Conservation (phyloP, 306 rosid species). For the Lathyrus oleraceus region DNA sequence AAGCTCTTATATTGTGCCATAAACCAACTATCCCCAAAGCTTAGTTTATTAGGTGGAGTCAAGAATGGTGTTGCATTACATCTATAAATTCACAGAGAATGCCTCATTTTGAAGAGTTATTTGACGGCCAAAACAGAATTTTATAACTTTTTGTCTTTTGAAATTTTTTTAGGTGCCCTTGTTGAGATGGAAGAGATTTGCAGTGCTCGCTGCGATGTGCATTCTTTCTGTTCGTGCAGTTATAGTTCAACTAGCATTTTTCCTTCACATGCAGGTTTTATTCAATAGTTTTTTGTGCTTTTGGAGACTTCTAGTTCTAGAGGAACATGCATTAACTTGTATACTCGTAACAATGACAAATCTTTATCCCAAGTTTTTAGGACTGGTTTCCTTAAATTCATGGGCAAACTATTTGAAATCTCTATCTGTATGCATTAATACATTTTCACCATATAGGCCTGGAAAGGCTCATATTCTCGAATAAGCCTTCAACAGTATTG, state of each 20-base stretch:
- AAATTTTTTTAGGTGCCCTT: constrained; percentile 63
- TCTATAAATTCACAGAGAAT: constrained; percentile 6
- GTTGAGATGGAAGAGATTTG: constrained; percentile 95
- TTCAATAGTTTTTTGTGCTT: constrained; percentile 10
- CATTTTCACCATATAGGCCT: constrained; percentile 7
- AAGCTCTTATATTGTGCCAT: not conserved
- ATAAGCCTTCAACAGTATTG: constrained; percentile 21
- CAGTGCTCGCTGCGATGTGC: constrained; percentile 92
- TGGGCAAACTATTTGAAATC: constrained; percentile 16
- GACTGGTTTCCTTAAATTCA: not conserved
- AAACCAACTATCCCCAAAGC: not conserved
- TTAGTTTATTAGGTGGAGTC: not conserved
- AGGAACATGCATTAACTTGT: constrained; percentile 26
- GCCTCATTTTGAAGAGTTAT: constrained; percentile 22
- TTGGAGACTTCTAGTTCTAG: constrained; percentile 5
- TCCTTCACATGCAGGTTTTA: constrained; percentile 90
- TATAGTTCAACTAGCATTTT: constrained; percentile 95
- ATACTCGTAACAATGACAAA: not conserved
- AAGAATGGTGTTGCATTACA: not conserved
- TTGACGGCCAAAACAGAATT: constrained; percentile 3
- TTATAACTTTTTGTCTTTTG: constrained; percentile 14
- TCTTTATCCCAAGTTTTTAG: constrained; percentile 23
- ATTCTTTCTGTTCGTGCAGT: constrained; percentile 94
- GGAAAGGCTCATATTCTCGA: constrained; percentile 15
- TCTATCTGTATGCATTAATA: not conserved